Evolutionary conservation across 768 basidiomycete species (phyloP).

Genomic region (Tricholoma hemisulphureum): DNA sequence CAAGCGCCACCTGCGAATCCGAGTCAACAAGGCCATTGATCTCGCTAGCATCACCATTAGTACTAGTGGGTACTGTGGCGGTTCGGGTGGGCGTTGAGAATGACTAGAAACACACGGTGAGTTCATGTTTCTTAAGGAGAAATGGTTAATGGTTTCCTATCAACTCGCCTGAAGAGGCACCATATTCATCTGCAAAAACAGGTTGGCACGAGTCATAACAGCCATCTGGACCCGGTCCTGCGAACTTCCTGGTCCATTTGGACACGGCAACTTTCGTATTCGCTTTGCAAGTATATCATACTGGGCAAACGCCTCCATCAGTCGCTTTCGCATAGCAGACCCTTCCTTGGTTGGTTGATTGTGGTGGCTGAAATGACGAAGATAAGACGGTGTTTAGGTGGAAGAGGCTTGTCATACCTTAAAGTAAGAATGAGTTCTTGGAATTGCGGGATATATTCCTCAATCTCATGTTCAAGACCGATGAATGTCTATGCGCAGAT

Average conservation of each 20-base stretch:
- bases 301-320: slow-evolving; percentile 81
- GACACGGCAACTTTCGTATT: slow-evolving; percentile 70
- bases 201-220: slow-evolving; percentile 68
- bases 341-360: slow-evolving; percentile 67
- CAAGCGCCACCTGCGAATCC: slow-evolving; percentile 67
- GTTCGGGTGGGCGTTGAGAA: slow-evolving; percentile 48
- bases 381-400: background rate
- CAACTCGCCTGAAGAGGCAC: slow-evolving; percentile 69
- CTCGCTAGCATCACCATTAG: slow-evolving; percentile 15
- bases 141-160: background rate
- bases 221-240: slow-evolving; percentile 85
- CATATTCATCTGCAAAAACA: slow-evolving; percentile 90
- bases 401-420: slow-evolving; percentile 41
- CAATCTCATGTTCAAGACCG: slow-evolving; percentile 83
- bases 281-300: slow-evolving; percentile 89
- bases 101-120: slow-evolving; percentile 35
- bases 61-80: slow-evolving; percentile 8
- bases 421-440: slow-evolving; percentile 79
- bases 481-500: slow-evolving; percentile 56
- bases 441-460: slow-evolving; percentile 81
- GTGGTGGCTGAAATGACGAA: slow-evolving; percentile 29
- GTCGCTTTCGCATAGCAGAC: slow-evolving; percentile 67
- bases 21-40: slow-evolving; percentile 44
- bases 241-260: slow-evolving; percentile 59
- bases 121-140: background rate